phyloP scores from a whole-genome alignment of 2,329 filamentous ascomycete species.

The Phialophora verrucosa region DNA sequence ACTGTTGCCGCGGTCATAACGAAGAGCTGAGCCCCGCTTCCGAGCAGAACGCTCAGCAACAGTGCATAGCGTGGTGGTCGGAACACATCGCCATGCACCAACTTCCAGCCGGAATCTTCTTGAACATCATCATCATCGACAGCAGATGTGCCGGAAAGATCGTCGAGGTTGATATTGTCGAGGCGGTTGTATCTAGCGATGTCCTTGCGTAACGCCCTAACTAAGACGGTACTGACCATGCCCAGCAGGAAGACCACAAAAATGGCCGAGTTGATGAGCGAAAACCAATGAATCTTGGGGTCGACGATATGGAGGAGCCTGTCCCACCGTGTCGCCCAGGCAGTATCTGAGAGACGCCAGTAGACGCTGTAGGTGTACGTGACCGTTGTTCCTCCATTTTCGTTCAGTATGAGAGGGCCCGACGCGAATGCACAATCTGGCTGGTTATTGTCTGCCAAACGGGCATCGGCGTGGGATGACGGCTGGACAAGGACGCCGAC shows the following conservation, averaged over 20 bases:
- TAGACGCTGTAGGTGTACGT: slow-evolving; percentile 91
- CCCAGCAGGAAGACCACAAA: slow-evolving; percentile 91
- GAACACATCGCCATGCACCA: slow-evolving; percentile 98
- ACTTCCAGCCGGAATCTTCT: slow-evolving; percentile 97
- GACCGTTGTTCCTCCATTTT: slow-evolving; percentile 69
- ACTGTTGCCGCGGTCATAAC: slow-evolving; percentile 97
- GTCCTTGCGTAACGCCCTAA: slow-evolving; percentile 88
- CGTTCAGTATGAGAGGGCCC: slow-evolving; percentile 64
- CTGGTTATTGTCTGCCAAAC: slow-evolving; percentile 57
- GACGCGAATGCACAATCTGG: slow-evolving; percentile 64
- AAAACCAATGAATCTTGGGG: slow-evolving; percentile 99
- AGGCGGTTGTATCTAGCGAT: slow-evolving; percentile 96
- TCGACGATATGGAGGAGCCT: slow-evolving; percentile 98
- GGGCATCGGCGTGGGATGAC: slow-evolving; percentile 60
- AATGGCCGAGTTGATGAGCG: slow-evolving; percentile 91
- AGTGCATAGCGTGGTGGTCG: slow-evolving; percentile 82
- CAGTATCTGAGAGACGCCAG: slow-evolving; percentile 82
- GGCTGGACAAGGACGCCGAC: slow-evolving; percentile 92
- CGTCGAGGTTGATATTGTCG: slow-evolving; percentile 87
- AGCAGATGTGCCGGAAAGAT: slow-evolving; percentile 77
- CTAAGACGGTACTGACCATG: slow-evolving; percentile 89
- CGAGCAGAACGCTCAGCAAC: slow-evolving; percentile 83
- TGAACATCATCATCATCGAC: slow-evolving; percentile 90
- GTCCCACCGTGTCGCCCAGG: slow-evolving; percentile 97
- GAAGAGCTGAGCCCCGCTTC: slow-evolving; percentile 94